Evolutionary conservation across 352 stramenopile species (phyloP), one percentile per base, ranked within the genome.

Genomic region (Pythium scleroteichum): DNA sequence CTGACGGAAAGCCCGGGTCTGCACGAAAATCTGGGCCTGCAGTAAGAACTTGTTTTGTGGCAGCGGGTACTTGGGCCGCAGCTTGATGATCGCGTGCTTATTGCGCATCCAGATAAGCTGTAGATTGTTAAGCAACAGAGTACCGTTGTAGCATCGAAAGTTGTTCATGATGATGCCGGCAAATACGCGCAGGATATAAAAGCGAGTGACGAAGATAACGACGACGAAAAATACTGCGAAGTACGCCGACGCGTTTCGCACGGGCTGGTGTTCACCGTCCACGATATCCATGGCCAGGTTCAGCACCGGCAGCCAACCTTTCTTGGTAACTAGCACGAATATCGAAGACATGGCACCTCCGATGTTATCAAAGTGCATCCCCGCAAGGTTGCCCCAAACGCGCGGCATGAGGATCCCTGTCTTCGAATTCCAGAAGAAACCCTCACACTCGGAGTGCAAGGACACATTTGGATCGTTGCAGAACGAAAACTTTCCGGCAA

Each of bases 131-230:
- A 94, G 71, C 27, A 94, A 47, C 6, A 93, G 57, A 4, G 82
- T 94, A 12, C 85, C 85, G 53, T 90, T 94, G 74, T 90, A 87
- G 53, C 78, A 88, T 0, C 85, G 78, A 23, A 94, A 94, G 57
- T 93, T 94, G 62, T 94, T 94, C 67, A 94, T 89, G 46, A 94
- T 84, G 66, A 94, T 90, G 2, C 81, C 85, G 0, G 82, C 81
- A 14, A 92, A 92, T 0, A 90, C 72, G 59, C 87, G 87, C 7
- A 92, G 66, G 22, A 92, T 70, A 55, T 85, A 92, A 52, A 92
- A 92, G 16, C 81, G 73, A 4, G 77, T 88, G 60, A 88, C 82
- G 58, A 92, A 95, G 41, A 90, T 87, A 54, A 89, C 88, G 5
- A 69, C 70, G 5, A 90, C 82, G 47, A 94, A 96, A 50, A 95